phyloP scores from a whole-genome alignment of 1,139 yeast species.

The Barnettozyma hawaiiensis region DNA sequence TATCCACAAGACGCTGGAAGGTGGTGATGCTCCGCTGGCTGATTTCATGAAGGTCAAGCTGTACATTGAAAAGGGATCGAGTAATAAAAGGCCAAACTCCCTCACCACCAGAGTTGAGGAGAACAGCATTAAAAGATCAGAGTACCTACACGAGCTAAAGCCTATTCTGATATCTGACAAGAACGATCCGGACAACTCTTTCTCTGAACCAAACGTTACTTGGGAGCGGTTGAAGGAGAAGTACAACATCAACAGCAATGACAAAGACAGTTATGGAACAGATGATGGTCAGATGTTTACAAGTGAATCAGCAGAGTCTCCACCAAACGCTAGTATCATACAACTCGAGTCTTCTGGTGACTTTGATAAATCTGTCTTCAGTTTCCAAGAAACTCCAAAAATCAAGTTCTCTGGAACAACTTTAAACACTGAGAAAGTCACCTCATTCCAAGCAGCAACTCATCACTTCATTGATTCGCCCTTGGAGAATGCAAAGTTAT shows the following conservation, averaged over 20 bases:
- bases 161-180: conserved; percentile 2
- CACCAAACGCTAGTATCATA: not conserved
- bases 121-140: not conserved
- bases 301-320: not conserved
- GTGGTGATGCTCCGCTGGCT: conserved; percentile 27
- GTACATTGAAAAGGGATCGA: conserved; percentile 29
- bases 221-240: conserved; percentile 12
- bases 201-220: conserved; percentile 6
- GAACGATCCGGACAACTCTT: not conserved
- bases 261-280: conserved; percentile 1
- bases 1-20: conserved; percentile 18
- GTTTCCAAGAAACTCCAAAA: conserved; percentile 15
- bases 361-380: conserved; percentile 9
- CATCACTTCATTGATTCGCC: conserved; percentile 10
- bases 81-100: not conserved
- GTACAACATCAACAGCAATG: conserved; percentile 3
- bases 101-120: not conserved
- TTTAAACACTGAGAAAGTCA: conserved; percentile 8
- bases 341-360: conserved; percentile 4
- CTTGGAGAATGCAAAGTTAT: conserved; percentile 11
- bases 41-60: conserved; percentile 59
- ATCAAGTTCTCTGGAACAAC: conserved; percentile 10
- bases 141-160: not conserved
- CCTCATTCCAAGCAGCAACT: conserved; percentile 10
- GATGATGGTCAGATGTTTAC: not conserved